A percentile compares a stretch with the other conserved stretches of the same genome.
phyloP scores from a whole-genome alignment of 1,284 basidiomycete genomes.

The Ustanciosporium gigantosporum region DNA sequence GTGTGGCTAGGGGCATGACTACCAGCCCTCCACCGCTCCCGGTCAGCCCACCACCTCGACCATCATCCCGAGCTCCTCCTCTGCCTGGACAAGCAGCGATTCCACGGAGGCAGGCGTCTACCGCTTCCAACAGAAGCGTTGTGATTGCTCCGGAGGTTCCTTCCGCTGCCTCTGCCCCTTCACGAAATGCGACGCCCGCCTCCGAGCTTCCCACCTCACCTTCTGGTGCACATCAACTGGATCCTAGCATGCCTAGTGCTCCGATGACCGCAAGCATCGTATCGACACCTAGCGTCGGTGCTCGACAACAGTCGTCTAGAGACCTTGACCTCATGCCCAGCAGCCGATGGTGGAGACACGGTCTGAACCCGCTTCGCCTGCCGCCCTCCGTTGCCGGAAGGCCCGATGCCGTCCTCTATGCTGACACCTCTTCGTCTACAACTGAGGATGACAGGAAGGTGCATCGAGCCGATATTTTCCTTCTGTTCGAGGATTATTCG shows the following conservation, averaged over 20 bases:
- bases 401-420: conserved; percentile 43
- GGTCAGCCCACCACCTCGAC: conserved; percentile 65
- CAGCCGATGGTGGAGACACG: conserved; percentile 52
- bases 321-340: conserved; percentile 50
- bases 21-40: conserved; percentile 36
- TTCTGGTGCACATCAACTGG: no score
- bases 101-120: conserved; percentile 57
- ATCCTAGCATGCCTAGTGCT: no score
- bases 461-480: conserved; percentile 32
- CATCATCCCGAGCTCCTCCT: conserved; percentile 80
- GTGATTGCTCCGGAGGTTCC: no score
- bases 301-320: conserved; percentile 31
- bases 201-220: conserved; percentile 5
- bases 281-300: no score
- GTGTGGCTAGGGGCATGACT: conserved; percentile 65
- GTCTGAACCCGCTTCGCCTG: conserved; percentile 35
- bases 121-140: conserved; percentile 13
- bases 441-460: conserved; percentile 6
- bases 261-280: no score
- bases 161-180: conserved; percentile 1
- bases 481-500: conserved; percentile 51
- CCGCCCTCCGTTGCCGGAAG: conserved; percentile 44
- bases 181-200: conserved; percentile 5
- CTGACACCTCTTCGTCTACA: conserved; percentile 21
- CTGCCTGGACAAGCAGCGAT: conserved; percentile 84